These are phyloP conservation scores for Aleurites moluccanus DNA, from an alignment of 441 rosid species.

Conservation along the genomic window DNA sequence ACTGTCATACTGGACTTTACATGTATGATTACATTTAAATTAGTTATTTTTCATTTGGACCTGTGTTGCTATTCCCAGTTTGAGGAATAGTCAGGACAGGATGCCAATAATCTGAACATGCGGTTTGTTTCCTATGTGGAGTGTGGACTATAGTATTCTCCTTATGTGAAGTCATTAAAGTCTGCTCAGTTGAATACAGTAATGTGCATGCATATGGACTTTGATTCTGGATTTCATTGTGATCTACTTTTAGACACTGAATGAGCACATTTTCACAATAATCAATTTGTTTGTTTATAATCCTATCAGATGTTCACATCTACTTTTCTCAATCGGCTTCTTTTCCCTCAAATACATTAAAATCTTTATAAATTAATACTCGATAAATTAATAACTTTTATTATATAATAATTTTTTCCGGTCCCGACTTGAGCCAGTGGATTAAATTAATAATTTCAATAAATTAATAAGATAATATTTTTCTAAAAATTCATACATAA, in stretches of 20 bases:
- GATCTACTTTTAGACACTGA: background rate
- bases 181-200: background rate
- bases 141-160: background rate
- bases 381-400: too few species aligned
- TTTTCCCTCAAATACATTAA: too few species aligned
- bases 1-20: background rate
- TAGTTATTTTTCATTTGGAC: background rate
- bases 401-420: too few species aligned
- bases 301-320: background rate
- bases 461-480: too few species aligned
- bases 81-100: background rate
- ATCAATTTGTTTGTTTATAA: background rate
- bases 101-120: background rate
- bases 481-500: too few species aligned
- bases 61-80: background rate
- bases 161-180: background rate
- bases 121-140: background rate
- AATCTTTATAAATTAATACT: too few species aligned
- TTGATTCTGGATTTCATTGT: background rate
- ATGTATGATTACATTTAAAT: slow-evolving; percentile 3
- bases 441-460: too few species aligned
- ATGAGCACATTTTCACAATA: background rate
- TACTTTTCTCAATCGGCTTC: background rate
- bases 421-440: too few species aligned
- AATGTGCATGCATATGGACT: background rate